Evolutionary conservation across 1,284 basidiomycete species (phyloP).

Genomic region (Tilletia setariae): DNA sequence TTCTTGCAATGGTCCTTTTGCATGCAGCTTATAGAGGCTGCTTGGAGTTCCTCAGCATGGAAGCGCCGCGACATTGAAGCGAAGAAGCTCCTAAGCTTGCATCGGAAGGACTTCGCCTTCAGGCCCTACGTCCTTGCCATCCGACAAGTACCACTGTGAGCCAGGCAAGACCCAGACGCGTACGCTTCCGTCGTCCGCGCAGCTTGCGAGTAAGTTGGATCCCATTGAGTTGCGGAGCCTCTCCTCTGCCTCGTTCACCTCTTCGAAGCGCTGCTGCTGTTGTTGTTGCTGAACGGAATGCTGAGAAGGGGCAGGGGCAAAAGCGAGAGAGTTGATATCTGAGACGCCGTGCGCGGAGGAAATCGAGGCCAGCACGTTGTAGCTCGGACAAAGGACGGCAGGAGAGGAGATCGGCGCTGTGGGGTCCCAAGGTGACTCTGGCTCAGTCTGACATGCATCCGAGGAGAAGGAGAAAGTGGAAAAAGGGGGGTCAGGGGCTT

Average conservation of each 20-base stretch:
- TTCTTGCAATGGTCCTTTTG: no score
- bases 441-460: slow-evolving; percentile 21
- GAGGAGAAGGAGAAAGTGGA: no score
- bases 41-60: no score
- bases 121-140: background rate
- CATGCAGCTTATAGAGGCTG: no score
- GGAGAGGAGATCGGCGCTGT: slow-evolving; percentile 36
- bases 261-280: slow-evolving; percentile 26
- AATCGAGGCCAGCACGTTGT: slow-evolving; percentile 34
- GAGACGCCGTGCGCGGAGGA: slow-evolving; percentile 68
- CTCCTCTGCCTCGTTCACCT: slow-evolving; percentile 24
- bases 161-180: slow-evolving; percentile 63
- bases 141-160: slow-evolving; percentile 18
- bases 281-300: slow-evolving; percentile 27
- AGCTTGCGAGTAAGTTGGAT: slow-evolving; percentile 68
- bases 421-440: slow-evolving; percentile 39
- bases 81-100: no score
- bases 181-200: slow-evolving; percentile 73
- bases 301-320: slow-evolving; percentile 22
- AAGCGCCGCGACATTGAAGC: no score
- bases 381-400: slow-evolving; percentile 23
- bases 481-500: slow-evolving; percentile 6
- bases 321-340: slow-evolving; percentile 74
- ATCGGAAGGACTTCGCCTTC: slow-evolving; percentile 6
- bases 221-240: slow-evolving; percentile 18